These are phyloP conservation scores for Ophiostoma quercus DNA, from an alignment of 2,329 filamentous ascomycete species.

Conservation along the genomic window DNA sequence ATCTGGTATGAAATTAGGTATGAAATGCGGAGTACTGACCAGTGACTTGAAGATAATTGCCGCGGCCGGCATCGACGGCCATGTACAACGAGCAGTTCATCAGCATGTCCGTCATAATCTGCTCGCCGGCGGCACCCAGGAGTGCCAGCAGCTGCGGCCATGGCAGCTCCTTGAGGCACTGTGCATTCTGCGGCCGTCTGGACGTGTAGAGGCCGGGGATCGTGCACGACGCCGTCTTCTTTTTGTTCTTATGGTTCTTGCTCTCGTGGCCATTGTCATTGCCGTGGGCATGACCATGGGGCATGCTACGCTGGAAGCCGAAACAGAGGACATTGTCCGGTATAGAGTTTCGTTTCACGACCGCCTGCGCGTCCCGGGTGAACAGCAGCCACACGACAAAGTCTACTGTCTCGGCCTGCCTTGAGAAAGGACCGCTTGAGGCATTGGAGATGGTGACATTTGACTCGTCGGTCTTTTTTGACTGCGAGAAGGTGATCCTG, in stretches of 20 bases:
- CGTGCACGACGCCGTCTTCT: slow-evolving; percentile 11
- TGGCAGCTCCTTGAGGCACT: slow-evolving; percentile 59
- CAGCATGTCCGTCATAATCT: slow-evolving; percentile 71
- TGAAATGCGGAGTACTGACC: slow-evolving; percentile 45
- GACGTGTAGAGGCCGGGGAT: slow-evolving; percentile 63
- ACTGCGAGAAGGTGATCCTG: slow-evolving; percentile 58
- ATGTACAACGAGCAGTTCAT: slow-evolving; percentile 73
- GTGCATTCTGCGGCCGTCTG: slow-evolving; percentile 65
- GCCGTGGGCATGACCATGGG: slow-evolving; percentile 22
- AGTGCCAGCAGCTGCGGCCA: slow-evolving; percentile 74
- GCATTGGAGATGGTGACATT: slow-evolving; percentile 49
- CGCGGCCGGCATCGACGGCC: slow-evolving; percentile 51
- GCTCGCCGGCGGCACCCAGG: slow-evolving; percentile 68
- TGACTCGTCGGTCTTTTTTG: slow-evolving; percentile 49
- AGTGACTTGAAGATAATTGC: slow-evolving; percentile 73
- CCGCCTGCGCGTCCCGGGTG: slow-evolving; percentile 37
- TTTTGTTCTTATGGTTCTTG: not conserved
- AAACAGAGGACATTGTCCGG: slow-evolving; percentile 60
- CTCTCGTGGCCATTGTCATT: no score
- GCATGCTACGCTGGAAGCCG: slow-evolving; percentile 58
- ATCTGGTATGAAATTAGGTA: slow-evolving; percentile 27
- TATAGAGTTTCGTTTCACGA: not conserved
- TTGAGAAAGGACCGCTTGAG: slow-evolving; percentile 43
- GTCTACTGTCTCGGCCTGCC: slow-evolving; percentile 68
- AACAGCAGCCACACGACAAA: slow-evolving; percentile 76